phyloP scores from a whole-genome alignment of 1,284 basidiomycete species.

The Malassezia arunalokei region DNA sequence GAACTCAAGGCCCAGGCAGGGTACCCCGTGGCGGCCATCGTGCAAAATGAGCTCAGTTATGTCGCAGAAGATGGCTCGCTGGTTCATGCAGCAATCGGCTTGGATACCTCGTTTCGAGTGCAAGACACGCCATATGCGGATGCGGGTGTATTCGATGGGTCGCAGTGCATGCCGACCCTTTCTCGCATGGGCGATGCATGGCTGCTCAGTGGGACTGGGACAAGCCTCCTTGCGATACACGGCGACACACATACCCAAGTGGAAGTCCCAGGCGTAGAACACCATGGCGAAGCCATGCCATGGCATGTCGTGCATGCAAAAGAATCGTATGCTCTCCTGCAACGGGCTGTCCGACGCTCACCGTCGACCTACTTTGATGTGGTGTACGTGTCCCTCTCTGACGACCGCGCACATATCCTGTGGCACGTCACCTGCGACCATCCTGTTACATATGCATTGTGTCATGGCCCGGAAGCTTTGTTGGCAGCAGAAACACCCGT shows the following conservation, averaged over 20 bases:
- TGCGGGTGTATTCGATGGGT: neutral
- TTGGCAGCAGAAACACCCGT: constrained; percentile 7
- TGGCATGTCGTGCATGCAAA: neutral
- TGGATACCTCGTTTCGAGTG: neutral
- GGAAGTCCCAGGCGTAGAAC: neutral
- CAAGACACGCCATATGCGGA: neutral
- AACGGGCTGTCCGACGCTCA: neutral
- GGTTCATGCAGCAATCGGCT: neutral
- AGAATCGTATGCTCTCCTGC: neutral
- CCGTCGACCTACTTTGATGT: constrained; percentile 5
- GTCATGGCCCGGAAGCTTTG: neutral
- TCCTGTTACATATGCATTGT: neutral
- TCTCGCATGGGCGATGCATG: neutral
- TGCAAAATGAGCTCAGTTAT: neutral
- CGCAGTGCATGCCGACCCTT: neutral
- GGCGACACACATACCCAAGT: neutral
- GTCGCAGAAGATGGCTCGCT: neutral
- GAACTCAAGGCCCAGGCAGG: constrained; percentile 12
- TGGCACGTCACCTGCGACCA: constrained; percentile 8
- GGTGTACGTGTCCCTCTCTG: neutral
- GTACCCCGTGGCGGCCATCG: neutral
- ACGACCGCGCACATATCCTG: neutral
- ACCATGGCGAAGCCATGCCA: neutral
- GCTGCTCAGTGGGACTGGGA: neutral
- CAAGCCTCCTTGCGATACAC: neutral